phyloP scores from a whole-genome alignment of 2,329 filamentous ascomycete genomes.

The Akanthomyces muscarius region DNA sequence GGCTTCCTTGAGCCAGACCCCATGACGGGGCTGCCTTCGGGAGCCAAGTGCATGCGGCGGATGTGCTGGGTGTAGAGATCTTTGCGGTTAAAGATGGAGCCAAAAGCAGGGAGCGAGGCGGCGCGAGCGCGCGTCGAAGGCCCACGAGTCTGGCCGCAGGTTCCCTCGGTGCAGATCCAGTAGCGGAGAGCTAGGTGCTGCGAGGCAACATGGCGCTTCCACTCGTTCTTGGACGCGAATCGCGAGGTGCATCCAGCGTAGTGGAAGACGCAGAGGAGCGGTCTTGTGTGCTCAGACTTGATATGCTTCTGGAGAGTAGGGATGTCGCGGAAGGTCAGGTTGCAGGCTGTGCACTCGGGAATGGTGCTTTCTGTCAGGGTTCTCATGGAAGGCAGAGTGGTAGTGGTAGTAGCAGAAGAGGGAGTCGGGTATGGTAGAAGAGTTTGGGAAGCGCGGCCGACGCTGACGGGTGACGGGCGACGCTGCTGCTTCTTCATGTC shows the following conservation, averaged over 20 bases:
- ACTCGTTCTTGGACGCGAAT: conserved; percentile 86
- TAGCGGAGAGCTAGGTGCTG: conserved; percentile 73
- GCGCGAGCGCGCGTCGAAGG: conserved; percentile 18
- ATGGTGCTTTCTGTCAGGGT: neutral
- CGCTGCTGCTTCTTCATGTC: conserved; percentile 5
- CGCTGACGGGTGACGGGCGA: conserved; percentile 1
- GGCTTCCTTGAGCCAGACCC: conserved; percentile 32
- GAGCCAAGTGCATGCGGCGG: conserved; percentile 73
- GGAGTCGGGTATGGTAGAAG: conserved; percentile 10
- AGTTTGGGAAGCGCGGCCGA: neutral
- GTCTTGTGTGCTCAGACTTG: conserved; percentile 51
- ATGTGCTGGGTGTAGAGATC: conserved; percentile 89
- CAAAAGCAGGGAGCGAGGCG: conserved; percentile 43
- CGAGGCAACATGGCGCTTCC: conserved; percentile 82
- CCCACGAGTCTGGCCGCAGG: conserved; percentile 40
- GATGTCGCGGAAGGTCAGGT: conserved; percentile 41
- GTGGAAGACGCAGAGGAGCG: conserved; percentile 74
- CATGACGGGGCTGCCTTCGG: conserved; percentile 32
- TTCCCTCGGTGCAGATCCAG: conserved; percentile 70
- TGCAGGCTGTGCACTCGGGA: conserved; percentile 17
- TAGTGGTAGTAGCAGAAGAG: neutral
- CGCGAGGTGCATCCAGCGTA: conserved; percentile 69
- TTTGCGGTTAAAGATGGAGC: conserved; percentile 78
- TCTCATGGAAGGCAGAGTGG: conserved; percentile 1
- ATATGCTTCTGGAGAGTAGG: conserved; percentile 45